phyloP scores from a whole-genome alignment of 257 asterid genomes.

The Capsicum chinense region DNA sequence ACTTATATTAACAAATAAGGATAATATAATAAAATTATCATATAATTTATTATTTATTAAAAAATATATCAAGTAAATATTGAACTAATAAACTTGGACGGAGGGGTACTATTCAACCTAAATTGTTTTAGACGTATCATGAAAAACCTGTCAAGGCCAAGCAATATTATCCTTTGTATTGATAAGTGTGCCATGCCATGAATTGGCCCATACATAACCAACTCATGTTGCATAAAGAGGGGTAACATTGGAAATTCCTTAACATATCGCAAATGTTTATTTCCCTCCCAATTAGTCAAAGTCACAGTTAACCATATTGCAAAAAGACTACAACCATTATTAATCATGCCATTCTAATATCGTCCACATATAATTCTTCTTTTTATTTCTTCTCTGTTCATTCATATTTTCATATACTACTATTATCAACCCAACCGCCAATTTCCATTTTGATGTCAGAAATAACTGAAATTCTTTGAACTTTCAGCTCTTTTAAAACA shows the following conservation, averaged over 20 bases:
- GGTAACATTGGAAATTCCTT: background rate
- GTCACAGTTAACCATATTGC: slow-evolving; percentile 18
- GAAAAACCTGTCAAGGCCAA: background rate
- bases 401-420: background rate
- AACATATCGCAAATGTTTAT: background rate
- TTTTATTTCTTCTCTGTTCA: background rate
- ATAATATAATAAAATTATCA: too few species aligned
- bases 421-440: slow-evolving; percentile 40
- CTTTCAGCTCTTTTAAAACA: background rate
- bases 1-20: too few species aligned
- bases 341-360: slow-evolving; percentile 32
- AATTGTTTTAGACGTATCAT: too few species aligned
- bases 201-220: slow-evolving; percentile 22
- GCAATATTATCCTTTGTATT: slow-evolving; percentile 27
- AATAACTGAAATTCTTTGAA: slow-evolving; percentile 3
- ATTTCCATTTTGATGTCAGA: slow-evolving; percentile 38
- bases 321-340: slow-evolving; percentile 48
- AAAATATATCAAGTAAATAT: too few species aligned
- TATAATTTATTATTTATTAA: too few species aligned
- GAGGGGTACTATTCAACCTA: too few species aligned
- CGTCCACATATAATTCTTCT: slow-evolving; percentile 36
- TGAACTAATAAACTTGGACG: too few species aligned
- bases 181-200: slow-evolving; percentile 33
- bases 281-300: slow-evolving; percentile 37
- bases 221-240: slow-evolving; percentile 15